Percentiles rank a stretch among this genome's conserved stretches.
Evolutionary conservation across 1,284 basidiomycete species (phyloP).

Genomic region (Cryptococcus sp.): DNA sequence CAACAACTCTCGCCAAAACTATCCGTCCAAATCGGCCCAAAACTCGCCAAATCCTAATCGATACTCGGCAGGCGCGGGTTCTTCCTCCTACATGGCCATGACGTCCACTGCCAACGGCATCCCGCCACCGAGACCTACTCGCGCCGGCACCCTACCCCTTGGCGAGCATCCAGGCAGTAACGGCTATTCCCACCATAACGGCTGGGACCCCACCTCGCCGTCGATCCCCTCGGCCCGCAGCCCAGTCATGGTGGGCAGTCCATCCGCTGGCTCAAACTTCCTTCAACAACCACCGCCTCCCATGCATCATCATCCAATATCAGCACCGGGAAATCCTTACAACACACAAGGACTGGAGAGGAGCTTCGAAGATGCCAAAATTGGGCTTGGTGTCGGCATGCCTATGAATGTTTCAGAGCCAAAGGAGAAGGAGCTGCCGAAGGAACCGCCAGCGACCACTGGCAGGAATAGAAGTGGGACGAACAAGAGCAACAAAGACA

Average conservation of each 20-base stretch:
- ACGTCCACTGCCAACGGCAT: conserved; percentile 11
- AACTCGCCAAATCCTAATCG: conserved; percentile 51
- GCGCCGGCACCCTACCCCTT: conserved; percentile 50
- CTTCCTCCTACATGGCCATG: conserved; percentile 16
- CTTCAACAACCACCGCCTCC: conserved; percentile 25
- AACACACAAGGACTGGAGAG: conserved; percentile 29
- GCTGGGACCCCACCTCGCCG: conserved; percentile 21
- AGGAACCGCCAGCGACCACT: conserved; percentile 34
- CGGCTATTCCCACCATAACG: conserved; percentile 9
- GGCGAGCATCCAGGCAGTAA: conserved; percentile 29
- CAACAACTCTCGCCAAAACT: conserved; percentile 14
- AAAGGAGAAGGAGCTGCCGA: conserved; percentile 45
- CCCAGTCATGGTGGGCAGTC: conserved; percentile 9
- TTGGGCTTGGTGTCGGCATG: conserved; percentile 37
- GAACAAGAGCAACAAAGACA: conserved; percentile 52
- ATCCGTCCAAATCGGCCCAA: conserved; percentile 30
- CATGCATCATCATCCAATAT: conserved; percentile 37
- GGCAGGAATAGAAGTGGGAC: conserved; percentile 52
- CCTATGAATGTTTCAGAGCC: conserved; percentile 35
- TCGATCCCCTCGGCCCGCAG: conserved; percentile 2
- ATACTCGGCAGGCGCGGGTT: conserved; percentile 39
- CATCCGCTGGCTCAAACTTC: conserved; percentile 14
- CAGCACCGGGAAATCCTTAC: conserved; percentile 40
- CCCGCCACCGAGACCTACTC: conserved; percentile 46
- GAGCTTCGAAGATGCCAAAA: conserved; percentile 40